Evolutionary conservation across 345 rosid genomes (phyloP).

Genomic region (Iberis pinnata): DNA sequence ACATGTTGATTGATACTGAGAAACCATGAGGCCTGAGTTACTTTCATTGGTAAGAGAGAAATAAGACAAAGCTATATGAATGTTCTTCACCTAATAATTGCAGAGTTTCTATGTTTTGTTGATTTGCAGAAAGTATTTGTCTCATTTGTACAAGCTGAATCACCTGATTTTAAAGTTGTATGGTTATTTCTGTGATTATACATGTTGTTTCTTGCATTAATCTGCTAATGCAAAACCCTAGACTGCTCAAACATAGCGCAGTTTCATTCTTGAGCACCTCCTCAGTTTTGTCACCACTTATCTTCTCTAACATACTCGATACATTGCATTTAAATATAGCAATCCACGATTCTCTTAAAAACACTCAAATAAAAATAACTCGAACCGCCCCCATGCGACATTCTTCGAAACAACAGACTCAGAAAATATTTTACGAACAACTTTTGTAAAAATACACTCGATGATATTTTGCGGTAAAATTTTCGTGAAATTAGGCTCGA

Average conservation of each 20-base stretch:
- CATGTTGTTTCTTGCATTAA: slow-evolving; percentile 43
- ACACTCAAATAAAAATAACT: no score
- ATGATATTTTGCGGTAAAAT: no score
- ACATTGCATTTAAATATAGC: no score
- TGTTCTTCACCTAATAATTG: no score
- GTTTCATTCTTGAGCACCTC: slow-evolving; percentile 36
- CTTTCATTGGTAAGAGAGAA: not conserved
- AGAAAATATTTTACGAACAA: no score
- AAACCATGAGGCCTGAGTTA: not conserved
- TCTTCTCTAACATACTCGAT: slow-evolving; percentile 23
- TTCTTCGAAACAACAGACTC: no score
- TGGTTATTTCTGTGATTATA: slow-evolving; percentile 41
- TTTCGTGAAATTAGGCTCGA: no score
- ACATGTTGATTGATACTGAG: no score
- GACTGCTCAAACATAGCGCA: slow-evolving; percentile 35
- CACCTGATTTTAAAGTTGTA: slow-evolving; percentile 29
- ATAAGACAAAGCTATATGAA: no score
- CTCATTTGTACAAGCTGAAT: slow-evolving; percentile 5
- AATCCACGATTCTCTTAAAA: no score
- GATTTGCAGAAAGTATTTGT: not conserved
- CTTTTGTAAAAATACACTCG: no score
- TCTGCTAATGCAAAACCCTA: slow-evolving; percentile 51
- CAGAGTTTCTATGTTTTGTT: not conserved
- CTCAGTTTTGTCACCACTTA: slow-evolving; percentile 30
- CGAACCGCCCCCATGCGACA: no score